Conservation (phyloP, 306 rosid species). For the peach (Prunus persica) region DNA sequence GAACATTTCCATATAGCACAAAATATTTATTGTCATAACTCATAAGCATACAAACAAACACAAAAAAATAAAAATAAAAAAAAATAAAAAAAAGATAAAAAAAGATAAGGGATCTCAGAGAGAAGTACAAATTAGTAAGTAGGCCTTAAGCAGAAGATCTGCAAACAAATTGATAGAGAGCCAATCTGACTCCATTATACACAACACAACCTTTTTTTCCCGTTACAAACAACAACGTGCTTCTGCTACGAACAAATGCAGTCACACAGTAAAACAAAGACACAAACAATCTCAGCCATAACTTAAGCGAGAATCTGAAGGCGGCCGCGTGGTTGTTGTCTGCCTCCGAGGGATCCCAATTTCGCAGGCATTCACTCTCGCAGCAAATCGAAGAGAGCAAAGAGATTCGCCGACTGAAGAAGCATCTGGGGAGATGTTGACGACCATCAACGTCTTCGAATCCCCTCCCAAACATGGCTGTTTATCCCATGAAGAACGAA, state of each 20-base stretch:
- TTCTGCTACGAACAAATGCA: constrained; percentile 12
- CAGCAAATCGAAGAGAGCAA: constrained; percentile 88
- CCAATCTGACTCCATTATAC: constrained; percentile 24
- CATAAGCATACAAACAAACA: not conserved
- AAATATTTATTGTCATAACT: constrained; percentile 8
- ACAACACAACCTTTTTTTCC: constrained; percentile 1
- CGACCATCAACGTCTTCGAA: constrained; percentile 91
- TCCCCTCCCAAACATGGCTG: constrained; percentile 99
- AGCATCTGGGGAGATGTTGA: constrained; percentile 81
- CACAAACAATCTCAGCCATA: no score
- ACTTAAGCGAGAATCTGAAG: no score
- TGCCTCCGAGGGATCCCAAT: constrained; percentile 82
- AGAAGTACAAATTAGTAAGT: constrained; percentile 32
- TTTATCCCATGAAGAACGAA: not conserved
- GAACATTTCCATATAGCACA: constrained; percentile 3
- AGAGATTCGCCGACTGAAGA: constrained; percentile 79
- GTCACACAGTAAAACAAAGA: not conserved
- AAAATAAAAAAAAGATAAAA: not conserved
- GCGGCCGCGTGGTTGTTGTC: constrained; percentile 41
- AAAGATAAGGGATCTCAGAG: not conserved
- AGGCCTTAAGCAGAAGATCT: constrained; percentile 24
- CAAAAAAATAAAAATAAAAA: no score
- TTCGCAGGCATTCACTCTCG: constrained; percentile 90
- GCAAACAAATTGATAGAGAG: constrained; percentile 32
- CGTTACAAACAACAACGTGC: constrained; percentile 15